Evolutionary conservation across 2,329 filamentous ascomycete species (phyloP).

Genomic region (Ophiostoma piceae): DNA sequence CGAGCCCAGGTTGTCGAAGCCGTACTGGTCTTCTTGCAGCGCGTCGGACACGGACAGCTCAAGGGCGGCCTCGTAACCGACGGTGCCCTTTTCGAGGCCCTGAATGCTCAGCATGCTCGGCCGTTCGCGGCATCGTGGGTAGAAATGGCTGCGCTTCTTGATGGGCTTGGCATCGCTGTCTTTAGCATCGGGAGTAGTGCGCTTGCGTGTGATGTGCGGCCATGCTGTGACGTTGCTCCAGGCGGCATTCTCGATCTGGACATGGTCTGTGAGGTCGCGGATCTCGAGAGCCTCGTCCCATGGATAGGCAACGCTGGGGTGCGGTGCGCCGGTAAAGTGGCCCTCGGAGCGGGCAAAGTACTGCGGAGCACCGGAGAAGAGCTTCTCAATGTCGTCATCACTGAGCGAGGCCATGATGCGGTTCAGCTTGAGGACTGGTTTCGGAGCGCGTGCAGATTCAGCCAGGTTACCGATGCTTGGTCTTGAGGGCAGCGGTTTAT

Average conservation of each 20-base stretch:
- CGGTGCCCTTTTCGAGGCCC: conserved; percentile 64
- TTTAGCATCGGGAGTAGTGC: not conserved
- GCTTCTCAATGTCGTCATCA: conserved; percentile 58
- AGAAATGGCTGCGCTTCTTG: conserved; percentile 50
- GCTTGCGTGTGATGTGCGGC: conserved; percentile 53
- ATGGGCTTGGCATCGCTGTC: not conserved
- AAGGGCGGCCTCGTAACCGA: conserved; percentile 64
- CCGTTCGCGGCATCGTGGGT: conserved; percentile 54
- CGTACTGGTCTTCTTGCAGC: conserved; percentile 57
- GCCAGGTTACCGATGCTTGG: conserved; percentile 35
- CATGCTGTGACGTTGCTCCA: conserved; percentile 60
- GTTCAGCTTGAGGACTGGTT: conserved; percentile 46
- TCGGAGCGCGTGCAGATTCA: not conserved
- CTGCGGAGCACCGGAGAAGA: conserved; percentile 72
- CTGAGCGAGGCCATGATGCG: conserved; percentile 57
- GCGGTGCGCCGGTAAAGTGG: conserved; percentile 54
- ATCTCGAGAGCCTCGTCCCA: conserved; percentile 60
- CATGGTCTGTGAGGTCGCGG: conserved; percentile 60
- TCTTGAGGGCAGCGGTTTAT: conserved; percentile 54
- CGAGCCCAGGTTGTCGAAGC: conserved; percentile 51
- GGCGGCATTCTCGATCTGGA: conserved; percentile 57
- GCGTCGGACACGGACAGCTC: conserved; percentile 61
- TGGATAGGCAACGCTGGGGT: conserved; percentile 61
- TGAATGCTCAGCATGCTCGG: conserved; percentile 70
- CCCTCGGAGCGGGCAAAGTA: conserved; percentile 60